A percentile compares a stretch with the other conserved stretches of the same genome.
These are phyloP conservation scores for Phaeosphaeria sp. DNA, from an alignment of 2,329 filamentous ascomycete species.

Conservation along the genomic window DNA sequence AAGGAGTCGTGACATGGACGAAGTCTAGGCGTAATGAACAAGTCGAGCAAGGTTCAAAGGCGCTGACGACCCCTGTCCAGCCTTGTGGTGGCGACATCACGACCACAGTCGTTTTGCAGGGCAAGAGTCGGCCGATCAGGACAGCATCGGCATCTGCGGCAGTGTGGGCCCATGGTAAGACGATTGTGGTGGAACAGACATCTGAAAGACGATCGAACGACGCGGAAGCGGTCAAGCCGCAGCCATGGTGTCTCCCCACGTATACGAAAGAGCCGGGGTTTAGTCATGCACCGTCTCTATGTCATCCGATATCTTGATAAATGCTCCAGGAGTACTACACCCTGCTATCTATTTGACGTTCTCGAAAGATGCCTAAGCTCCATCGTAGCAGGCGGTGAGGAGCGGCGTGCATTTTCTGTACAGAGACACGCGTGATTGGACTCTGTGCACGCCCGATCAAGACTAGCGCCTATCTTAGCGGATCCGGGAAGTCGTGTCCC, in stretches of 20 bases:
- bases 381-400: conserved; percentile 30
- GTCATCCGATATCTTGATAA: too few relatives aligned
- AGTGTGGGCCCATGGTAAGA: conserved; percentile 30
- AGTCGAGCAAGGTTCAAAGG: not conserved
- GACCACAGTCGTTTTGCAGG: not conserved
- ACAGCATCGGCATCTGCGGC: conserved; percentile 16
- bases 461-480: conserved; percentile 16
- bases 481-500: conserved; percentile 26
- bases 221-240: conserved; percentile 21
- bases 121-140: not conserved
- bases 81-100: not conserved
- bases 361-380: too few relatives aligned
- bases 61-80: not conserved
- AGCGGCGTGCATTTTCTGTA: conserved; percentile 6
- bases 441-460: not conserved
- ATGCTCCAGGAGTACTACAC: too few relatives aligned
- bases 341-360: too few relatives aligned
- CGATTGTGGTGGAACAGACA: conserved; percentile 16
- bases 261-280: too few relatives aligned
- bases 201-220: conserved; percentile 18
- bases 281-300: too few relatives aligned
- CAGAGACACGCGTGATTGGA: conserved; percentile 19
- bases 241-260: conserved; percentile 26
- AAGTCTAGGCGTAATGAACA: not conserved
- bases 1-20: not conserved